Percentiles rank a stretch among this genome's conserved stretches.
phyloP scores from a whole-genome alignment of 2,329 filamentous ascomycete species.

The Colletotrichum cereale region DNA sequence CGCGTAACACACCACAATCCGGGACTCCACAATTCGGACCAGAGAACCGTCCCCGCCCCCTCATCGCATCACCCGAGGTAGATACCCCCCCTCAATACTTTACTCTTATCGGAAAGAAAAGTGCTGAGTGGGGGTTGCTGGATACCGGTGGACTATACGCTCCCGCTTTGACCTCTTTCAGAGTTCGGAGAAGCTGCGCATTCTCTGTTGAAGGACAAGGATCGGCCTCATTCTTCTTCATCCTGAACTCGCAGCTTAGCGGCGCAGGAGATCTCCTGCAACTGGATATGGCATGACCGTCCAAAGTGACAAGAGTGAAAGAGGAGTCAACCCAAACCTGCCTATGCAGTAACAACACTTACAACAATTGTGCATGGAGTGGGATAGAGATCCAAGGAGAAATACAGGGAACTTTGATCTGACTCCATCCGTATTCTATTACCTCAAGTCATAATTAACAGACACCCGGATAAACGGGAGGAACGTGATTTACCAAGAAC shows the following conservation, averaged over 20 bases:
- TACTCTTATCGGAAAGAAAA: constrained; percentile 33
- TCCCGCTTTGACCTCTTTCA: constrained; percentile 10
- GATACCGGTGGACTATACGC: constrained; percentile 26
- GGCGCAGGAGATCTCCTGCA: not conserved
- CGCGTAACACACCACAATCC: not conserved
- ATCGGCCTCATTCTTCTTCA: not conserved
- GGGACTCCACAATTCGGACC: not conserved
- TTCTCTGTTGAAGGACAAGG: constrained; percentile 18
- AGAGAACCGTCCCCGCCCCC: constrained; percentile 13
- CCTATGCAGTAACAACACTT: not conserved
- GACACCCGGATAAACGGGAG: not conserved
- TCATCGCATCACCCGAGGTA: constrained; percentile 20
- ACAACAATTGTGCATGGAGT: not conserved
- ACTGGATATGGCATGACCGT: not conserved
- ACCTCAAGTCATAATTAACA: no score
- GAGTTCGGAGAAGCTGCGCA: not conserved
- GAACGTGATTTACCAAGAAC: not conserved
- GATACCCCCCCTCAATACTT: constrained; percentile 18
- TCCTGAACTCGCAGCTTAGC: constrained; percentile 16
- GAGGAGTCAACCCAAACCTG: not conserved
- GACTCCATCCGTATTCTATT: not conserved
- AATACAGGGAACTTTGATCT: not conserved
- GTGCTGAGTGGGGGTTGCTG: constrained; percentile 17
- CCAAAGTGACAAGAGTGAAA: not conserved
- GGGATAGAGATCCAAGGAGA: not conserved